Conservation (phyloP, 192 early-diverging fungal species). For the Coemansia pectinata region DNA sequence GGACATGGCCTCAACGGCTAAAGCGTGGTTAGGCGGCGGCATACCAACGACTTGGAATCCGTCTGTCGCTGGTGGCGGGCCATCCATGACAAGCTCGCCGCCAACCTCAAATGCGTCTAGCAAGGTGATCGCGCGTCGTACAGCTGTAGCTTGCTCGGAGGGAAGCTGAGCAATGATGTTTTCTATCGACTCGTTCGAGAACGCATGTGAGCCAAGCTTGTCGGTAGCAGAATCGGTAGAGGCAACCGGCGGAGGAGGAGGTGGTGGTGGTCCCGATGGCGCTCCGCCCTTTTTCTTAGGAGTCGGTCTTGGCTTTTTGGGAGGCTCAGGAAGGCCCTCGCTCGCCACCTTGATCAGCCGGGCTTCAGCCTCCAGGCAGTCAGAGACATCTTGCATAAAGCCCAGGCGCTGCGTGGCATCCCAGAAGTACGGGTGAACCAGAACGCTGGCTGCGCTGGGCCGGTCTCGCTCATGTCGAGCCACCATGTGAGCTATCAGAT, state of each 20-base stretch:
- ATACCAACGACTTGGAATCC: conserved; percentile 52
- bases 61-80: conserved; percentile 33
- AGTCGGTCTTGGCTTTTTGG: conserved; percentile 24
- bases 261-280: background rate
- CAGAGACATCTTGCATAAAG: conserved; percentile 94
- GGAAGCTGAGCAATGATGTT: conserved; percentile 45
- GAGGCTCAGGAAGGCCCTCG: conserved; percentile 30
- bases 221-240: background rate
- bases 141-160: conserved; percentile 37
- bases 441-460: conserved; percentile 71
- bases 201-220: conserved; percentile 26
- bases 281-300: conserved; percentile 38
- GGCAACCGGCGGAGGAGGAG: background rate
- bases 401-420: conserved; percentile 74
- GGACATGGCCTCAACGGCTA: conserved; percentile 29
- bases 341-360: conserved; percentile 52
- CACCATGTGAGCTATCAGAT: conserved; percentile 91
- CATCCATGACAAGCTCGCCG: conserved; percentile 49
- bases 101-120: conserved; percentile 48
- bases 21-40: conserved; percentile 18
- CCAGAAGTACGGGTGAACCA: conserved; percentile 98
- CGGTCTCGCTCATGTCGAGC: conserved; percentile 73
- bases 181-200: conserved; percentile 43
- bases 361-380: conserved; percentile 89
- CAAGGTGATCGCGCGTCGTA: conserved; percentile 44